These are phyloP conservation scores for Vigna mungo DNA, from an alignment of 306 rosid genomes.

Conservation along the genomic window DNA sequence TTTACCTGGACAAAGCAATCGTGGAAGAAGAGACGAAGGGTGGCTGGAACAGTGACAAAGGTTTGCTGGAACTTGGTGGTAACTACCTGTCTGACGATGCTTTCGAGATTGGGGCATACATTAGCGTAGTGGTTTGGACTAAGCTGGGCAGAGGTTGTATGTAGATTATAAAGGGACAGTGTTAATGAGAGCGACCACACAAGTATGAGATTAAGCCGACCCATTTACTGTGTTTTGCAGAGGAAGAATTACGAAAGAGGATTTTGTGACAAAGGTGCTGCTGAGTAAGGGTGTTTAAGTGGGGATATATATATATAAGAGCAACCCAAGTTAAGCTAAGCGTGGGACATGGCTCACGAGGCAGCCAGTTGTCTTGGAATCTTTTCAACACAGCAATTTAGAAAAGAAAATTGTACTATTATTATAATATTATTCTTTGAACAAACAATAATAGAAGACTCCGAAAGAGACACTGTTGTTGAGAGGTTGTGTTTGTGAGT, in stretches of 20 bases:
- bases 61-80: constrained; percentile 67
- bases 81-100: constrained; percentile 65
- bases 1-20: constrained; percentile 87
- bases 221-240: constrained; percentile 51
- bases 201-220: constrained; percentile 42
- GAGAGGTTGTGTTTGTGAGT: constrained; percentile 19
- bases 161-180: constrained; percentile 39
- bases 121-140: constrained; percentile 69
- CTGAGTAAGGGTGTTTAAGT: constrained; percentile 26
- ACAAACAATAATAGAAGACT: constrained; percentile 12
- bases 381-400: constrained; percentile 18
- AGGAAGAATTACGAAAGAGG: not conserved
- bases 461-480: constrained; percentile 42
- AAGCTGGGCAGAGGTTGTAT: constrained; percentile 61
- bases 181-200: constrained; percentile 54
- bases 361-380: constrained; percentile 54
- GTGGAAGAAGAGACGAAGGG: constrained; percentile 91
- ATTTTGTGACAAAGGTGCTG: constrained; percentile 6
- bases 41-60: constrained; percentile 81
- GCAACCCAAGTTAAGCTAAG: not conserved
- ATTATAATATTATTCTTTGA: too few relatives aligned
- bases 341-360: constrained; percentile 40
- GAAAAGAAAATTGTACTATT: too few relatives aligned
- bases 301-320: constrained; percentile 28
- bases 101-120: constrained; percentile 78